These are phyloP conservation scores for Agarophyton chilense DNA, from an alignment of 23 red algal species.

Conservation along the genomic window DNA sequence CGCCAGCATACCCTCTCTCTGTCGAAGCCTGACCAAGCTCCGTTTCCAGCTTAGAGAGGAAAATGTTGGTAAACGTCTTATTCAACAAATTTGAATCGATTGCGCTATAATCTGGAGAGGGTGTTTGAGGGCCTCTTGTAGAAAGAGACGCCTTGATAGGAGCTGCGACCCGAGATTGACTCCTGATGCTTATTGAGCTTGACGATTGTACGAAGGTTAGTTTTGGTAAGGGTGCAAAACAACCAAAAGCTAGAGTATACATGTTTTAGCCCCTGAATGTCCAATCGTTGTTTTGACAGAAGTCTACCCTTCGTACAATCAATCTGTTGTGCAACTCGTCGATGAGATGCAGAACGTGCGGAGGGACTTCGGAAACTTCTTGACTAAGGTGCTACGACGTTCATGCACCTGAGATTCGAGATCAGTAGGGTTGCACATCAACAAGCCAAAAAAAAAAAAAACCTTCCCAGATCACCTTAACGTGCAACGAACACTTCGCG, in stretches of 20 bases:
- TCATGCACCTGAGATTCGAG: too few relatives aligned
- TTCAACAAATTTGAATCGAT: slow-evolving; percentile 59
- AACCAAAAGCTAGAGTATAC: background rate
- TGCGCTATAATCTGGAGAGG: slow-evolving; percentile 54
- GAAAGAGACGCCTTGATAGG: background rate
- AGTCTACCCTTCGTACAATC: too few relatives aligned
- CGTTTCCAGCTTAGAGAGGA: slow-evolving; percentile 25
- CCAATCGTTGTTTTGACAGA: too few relatives aligned
- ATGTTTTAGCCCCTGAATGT: too few relatives aligned
- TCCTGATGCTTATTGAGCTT: background rate
- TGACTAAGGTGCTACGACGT: too few relatives aligned
- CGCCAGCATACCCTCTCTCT: slow-evolving; percentile 38
- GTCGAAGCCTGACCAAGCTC: slow-evolving; percentile 37
- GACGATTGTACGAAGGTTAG: background rate
- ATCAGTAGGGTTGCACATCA: background rate
- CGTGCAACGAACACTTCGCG: too few relatives aligned
- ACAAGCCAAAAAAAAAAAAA: too few relatives aligned
- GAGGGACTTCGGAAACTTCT: too few relatives aligned
- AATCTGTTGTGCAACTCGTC: too few relatives aligned
- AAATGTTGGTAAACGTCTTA: slow-evolving; percentile 35
- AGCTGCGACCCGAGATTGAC: background rate
- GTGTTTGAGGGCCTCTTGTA: slow-evolving; percentile 36
- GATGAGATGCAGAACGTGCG: too few relatives aligned
- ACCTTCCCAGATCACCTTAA: too few relatives aligned
- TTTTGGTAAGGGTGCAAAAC: background rate